These are phyloP conservation scores for Calonectria naviculata DNA, from an alignment of 2,329 filamentous ascomycete species.

Conservation along the genomic window DNA sequence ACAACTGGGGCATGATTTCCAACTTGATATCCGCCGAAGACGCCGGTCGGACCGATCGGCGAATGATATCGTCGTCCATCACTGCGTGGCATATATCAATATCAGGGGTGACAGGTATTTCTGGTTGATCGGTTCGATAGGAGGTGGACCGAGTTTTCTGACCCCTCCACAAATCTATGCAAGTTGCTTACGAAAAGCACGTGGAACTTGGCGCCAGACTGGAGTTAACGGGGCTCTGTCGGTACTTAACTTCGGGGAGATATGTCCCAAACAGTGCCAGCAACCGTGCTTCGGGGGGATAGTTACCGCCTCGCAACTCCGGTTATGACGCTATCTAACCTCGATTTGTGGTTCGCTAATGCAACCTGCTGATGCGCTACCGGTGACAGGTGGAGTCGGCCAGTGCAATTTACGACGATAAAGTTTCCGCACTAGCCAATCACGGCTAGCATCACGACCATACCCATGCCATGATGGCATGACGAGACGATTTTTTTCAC, in stretches of 20 bases:
- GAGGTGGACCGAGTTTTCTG: not conserved
- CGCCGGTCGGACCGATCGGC: not conserved
- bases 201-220: not conserved
- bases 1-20: slow-evolving; percentile 7
- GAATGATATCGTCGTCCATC: not conserved
- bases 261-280: not conserved
- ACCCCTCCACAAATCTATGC: slow-evolving; percentile 15
- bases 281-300: not conserved
- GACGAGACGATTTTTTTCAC: not conserved
- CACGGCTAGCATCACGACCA: not conserved
- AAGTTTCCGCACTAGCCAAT: not conserved
- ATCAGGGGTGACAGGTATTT: not conserved
- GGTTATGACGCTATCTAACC: slow-evolving; percentile 5
- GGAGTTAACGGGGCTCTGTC: not conserved
- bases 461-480: not conserved
- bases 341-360: slow-evolving; percentile 10
- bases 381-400: not conserved
- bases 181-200: slow-evolving; percentile 8
- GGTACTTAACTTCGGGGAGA: not conserved
- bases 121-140: not conserved
- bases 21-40: not conserved
- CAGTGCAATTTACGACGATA: not conserved
- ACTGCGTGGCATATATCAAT: not conserved
- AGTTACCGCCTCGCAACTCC: not conserved
- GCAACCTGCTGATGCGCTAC: slow-evolving; percentile 22